Percentiles rank a stretch among this genome's conserved stretches.
phyloP scores from a whole-genome alignment of 116 monocot species.

The Phalaenopsis hybrid region DNA sequence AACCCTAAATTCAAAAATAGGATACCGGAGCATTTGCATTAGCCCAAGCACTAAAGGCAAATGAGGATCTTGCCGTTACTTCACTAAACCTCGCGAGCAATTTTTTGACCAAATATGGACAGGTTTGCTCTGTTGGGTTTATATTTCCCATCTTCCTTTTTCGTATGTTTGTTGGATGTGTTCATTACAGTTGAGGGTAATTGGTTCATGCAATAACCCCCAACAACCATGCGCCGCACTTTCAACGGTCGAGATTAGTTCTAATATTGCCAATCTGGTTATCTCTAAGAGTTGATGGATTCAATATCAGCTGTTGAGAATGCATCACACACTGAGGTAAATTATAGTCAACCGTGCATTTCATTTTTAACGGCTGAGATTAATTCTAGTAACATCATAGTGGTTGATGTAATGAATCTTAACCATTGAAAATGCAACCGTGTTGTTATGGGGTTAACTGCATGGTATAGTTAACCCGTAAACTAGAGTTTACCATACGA shows the following conservation, averaged over 20 bases:
- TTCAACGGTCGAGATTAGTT: not conserved
- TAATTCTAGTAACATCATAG: no score
- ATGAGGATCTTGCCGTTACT: conserved; percentile 76
- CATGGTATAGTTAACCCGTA: no score
- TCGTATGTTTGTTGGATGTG: not conserved
- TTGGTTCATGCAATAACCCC: not conserved
- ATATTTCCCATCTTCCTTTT: not conserved
- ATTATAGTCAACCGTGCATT: no score
- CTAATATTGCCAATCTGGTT: no score
- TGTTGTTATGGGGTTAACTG: no score
- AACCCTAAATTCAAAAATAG: conserved; percentile 23
- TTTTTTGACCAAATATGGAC: conserved; percentile 93
- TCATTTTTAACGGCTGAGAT: no score
- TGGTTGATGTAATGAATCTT: no score
- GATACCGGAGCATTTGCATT: conserved; percentile 93
- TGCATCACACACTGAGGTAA: no score
- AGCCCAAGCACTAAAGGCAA: conserved; percentile 93
- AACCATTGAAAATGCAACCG: no score
- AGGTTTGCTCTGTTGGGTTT: conserved; percentile 27
- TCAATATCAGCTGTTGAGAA: no score
- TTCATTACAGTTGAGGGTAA: not conserved
- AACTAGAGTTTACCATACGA: not conserved
- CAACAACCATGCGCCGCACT: not conserved
- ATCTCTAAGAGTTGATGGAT: no score
- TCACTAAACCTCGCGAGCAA: conserved; percentile 87